Base-by-base conservation (phyloP, 305 asterid genomes). In the Ilex paraguariensis region DNA sequence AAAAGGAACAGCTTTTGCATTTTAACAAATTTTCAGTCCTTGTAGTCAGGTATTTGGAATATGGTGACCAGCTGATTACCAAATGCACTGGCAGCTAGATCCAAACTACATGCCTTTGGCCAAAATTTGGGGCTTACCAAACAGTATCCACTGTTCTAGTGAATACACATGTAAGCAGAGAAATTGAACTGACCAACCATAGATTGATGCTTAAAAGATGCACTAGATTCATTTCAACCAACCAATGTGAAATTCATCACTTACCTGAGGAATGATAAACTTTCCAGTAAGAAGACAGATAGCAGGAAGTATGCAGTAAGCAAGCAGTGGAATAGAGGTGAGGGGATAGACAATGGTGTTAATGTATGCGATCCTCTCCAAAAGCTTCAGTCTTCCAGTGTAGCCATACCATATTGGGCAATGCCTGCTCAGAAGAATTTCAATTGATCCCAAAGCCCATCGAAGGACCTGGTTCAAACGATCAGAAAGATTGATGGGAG, bases 351-450 rank as follows among this genome's bases (percentile, higher is more conserved):
- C 87, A 13, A 78, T 82, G 69, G 92, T 80, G 76, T 85, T 85
- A 66, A 85, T 80, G 60, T 85, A 85, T 3, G 92, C 92, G 50
- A 85, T 64, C 52, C 92, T 76, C 77, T 85, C 82, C 56, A 85
- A 64, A 61, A 76, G 78, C 75, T 71, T 83, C 63, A 85, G 54
- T 67, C 60, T 80, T 28, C 92, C 88, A 2, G 56, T 79, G 68
- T 82, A 85, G 66, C 88, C 92, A 60, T 85, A 82, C 92, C 92
- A 85, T 61, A 85, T 80, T 12, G 92, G 92, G 48, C 88, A 85
- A 80, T 85, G 92, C 81, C 88, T 73, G 61, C 92, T 85, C 13
- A 85, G 76, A 58, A 82, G 78, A 64, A 85, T 85, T 59, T 85
- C 92, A 66, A 85, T 73, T 65, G 91, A 84, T 61, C 91, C 91